A percentile compares a stretch with the other conserved stretches of the same genome.
phyloP scores from a whole-genome alignment of 352 stramenopile species.

The Globisporangium rhizosaccharum region DNA sequence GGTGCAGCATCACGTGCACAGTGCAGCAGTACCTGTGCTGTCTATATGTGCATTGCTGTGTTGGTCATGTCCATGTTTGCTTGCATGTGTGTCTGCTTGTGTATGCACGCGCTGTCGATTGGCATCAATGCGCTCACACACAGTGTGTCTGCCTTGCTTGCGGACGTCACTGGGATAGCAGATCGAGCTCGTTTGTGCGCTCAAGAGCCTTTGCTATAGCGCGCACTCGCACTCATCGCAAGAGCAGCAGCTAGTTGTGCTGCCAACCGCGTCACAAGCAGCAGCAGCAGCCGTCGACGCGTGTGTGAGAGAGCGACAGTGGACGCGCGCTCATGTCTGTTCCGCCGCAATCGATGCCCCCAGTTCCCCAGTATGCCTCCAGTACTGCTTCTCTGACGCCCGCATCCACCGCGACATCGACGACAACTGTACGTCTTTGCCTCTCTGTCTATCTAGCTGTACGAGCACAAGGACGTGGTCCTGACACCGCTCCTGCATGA shows the following conservation, averaged over 20 bases:
- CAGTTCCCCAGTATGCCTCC: constrained; percentile 67
- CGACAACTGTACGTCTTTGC: constrained; percentile 13
- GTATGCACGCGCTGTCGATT: neutral
- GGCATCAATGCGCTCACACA: neutral
- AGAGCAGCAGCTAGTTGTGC: neutral
- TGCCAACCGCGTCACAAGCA: neutral
- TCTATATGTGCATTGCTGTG: neutral
- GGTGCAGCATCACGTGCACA: neutral
- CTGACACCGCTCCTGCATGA: neutral
- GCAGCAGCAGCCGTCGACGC: constrained; percentile 1
- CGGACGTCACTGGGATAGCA: too few species aligned
- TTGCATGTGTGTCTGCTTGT: neutral
- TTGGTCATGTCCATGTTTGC: neutral
- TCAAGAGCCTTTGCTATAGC: neutral
- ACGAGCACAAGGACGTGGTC: neutral
- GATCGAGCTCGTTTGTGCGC: neutral
- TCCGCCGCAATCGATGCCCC: constrained; percentile 65
- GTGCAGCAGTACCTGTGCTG: neutral
- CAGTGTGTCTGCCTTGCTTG: too few species aligned
- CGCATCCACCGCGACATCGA: constrained; percentile 13
- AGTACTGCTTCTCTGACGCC: constrained; percentile 35
- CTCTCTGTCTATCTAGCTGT: neutral
- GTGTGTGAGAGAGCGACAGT: constrained; percentile 3
- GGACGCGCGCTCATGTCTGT: constrained; percentile 39
- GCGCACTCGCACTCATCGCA: neutral